Percentiles rank a stretch among this genome's conserved stretches.
Conservation (phyloP, 306 rosid genomes). For the Arachis stenosperma region DNA sequence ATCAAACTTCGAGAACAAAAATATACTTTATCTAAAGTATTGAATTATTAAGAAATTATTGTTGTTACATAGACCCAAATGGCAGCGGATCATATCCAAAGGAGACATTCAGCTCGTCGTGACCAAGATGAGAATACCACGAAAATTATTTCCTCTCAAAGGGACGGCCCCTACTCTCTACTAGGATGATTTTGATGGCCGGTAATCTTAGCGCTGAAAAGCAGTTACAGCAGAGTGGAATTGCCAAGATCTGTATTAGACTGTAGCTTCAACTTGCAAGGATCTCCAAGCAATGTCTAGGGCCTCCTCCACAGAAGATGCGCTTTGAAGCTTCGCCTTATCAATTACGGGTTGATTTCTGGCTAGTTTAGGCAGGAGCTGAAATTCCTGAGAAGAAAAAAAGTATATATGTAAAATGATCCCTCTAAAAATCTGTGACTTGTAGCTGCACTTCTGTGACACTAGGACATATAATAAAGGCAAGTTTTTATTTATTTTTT, state of each 20-base stretch:
- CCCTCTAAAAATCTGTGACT: not conserved
- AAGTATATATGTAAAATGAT: not conserved
- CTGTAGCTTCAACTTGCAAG: constrained; percentile 49
- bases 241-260: constrained; percentile 28
- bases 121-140: constrained; percentile 23
- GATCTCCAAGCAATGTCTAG: constrained; percentile 67
- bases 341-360: constrained; percentile 77
- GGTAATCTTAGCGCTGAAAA: constrained; percentile 24
- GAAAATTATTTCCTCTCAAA: constrained; percentile 28
- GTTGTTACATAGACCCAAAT: constrained; percentile 3
- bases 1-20: too few species aligned
- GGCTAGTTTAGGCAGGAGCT: constrained; percentile 87
- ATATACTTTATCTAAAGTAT: too few species aligned
- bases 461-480: constrained; percentile 8
- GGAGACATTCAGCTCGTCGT: constrained; percentile 23
- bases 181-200: constrained; percentile 33
- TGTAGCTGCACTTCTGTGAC: not conserved
- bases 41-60: constrained; percentile 12
- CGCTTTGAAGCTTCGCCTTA: constrained; percentile 74
- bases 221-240: constrained; percentile 27
- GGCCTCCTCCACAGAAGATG: constrained; percentile 85
- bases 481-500: constrained; percentile 23
- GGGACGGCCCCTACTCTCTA: constrained; percentile 6
- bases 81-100: constrained; percentile 22
- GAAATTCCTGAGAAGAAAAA: constrained; percentile 64